Percentiles rank a stretch among this genome's conserved stretches.
Conservation (phyloP, 805 yeast species). For the Wilhelminamyces savonicus region DNA sequence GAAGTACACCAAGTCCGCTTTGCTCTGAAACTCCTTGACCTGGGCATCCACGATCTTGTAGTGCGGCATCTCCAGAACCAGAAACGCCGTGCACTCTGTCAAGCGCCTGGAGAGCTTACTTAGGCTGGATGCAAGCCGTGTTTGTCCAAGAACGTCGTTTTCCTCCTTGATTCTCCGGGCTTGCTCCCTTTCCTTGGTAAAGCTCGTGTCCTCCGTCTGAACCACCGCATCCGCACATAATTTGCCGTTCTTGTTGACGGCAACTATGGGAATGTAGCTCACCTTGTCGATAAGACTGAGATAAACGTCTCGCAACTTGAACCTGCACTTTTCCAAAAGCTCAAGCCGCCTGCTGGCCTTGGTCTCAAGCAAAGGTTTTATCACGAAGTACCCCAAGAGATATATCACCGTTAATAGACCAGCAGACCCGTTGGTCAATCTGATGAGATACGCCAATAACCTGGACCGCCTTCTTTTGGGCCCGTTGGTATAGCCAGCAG, state of each 20-base stretch:
- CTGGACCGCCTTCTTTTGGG: slow-evolving; percentile 15
- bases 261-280: slow-evolving; percentile 33
- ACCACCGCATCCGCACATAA: slow-evolving; percentile 30
- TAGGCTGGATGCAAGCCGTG: slow-evolving; percentile 16
- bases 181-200: slow-evolving; percentile 7
- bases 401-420: slow-evolving; percentile 21
- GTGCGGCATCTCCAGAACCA: slow-evolving; percentile 24
- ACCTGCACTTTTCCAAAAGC: slow-evolving; percentile 25
- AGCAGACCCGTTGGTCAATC: slow-evolving; percentile 30
- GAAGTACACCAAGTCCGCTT: slow-evolving; percentile 29
- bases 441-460: slow-evolving; percentile 18
- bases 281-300: slow-evolving; percentile 27
- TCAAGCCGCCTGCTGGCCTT: slow-evolving; percentile 25
- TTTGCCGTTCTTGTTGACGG: slow-evolving; percentile 24
- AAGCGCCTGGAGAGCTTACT: slow-evolving; percentile 14
- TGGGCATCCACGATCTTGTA: slow-evolving; percentile 21
- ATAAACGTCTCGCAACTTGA: slow-evolving; percentile 28
- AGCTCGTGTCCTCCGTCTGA: slow-evolving; percentile 26
- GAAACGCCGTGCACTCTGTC: slow-evolving; percentile 20
- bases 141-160: slow-evolving; percentile 25
- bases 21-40: slow-evolving; percentile 29
- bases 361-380: slow-evolving; percentile 30
- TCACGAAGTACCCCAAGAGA: slow-evolving; percentile 22
- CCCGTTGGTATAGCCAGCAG: slow-evolving; percentile 14
- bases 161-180: no score